Base-by-base conservation (phyloP, 2,329 filamentous ascomycete species). In the Mycosphaerelloides madeirae region DNA sequence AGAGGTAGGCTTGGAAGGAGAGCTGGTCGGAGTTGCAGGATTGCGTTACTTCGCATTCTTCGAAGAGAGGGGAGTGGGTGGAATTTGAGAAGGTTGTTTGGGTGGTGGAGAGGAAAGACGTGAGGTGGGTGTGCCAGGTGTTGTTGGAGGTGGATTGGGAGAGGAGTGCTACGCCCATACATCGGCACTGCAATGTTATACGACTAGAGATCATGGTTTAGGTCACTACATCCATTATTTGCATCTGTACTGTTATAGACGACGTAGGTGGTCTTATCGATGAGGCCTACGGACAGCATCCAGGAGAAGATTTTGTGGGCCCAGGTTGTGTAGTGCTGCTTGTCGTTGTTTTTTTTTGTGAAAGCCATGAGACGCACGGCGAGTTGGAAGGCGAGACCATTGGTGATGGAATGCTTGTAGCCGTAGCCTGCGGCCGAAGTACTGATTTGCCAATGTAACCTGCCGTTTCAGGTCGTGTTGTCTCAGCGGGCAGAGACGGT, bases 381-480 rank as follows among this genome's bases (percentile, higher is more conserved):
- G 11, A 95, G 74, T 59, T 91, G 85, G 67, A 94, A 90, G 61
- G 91, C 80, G 13, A 83, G 82, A 32, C 86, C 87, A 63, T 93
- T 94, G 50, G 82, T 83, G 57, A 91, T 80, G n/a, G 82, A 76
- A 68, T 91, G 90, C 67, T 90, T 93, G 76, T 95, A 93, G 57
- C 79, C 75, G 62, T 88, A 82, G 9, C 87, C 87, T 48, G 81
- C 80, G 61, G 91, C 90, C 54, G 77, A 77, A 4, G 64, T 60
- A 63, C 83, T 89, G 55, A 95, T 88, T 69, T 95, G 87, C 88
- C 88, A 94, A 51, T 84, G 79, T 50, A 95, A 67, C 11, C 88
- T 88, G 37, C 87, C 88, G 33, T 69, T 72, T 64, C 87, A 94
- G 1, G 71, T 74, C 0, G 67, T 57, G 2, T 65, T 66, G 55